Evolutionary conservation across 129 eudicot species (phyloP).

Genomic region (Escallonia rubra): DNA sequence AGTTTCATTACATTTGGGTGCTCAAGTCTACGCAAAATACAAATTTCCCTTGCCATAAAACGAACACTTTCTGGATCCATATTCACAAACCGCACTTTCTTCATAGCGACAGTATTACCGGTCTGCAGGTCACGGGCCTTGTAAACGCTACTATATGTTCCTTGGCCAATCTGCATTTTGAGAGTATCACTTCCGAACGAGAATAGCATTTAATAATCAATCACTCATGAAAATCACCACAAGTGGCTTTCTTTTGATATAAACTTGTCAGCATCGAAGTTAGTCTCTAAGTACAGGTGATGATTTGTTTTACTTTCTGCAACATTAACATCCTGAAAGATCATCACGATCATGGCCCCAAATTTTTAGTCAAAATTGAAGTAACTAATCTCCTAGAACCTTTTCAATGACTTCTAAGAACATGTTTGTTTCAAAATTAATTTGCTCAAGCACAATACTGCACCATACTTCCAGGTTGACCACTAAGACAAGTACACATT

Average conservation of each 20-base stretch:
- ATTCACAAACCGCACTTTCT: constrained; percentile 78
- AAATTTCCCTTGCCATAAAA: constrained; percentile 93
- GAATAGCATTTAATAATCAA: not conserved
- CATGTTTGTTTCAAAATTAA: too few relatives aligned
- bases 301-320: too few relatives aligned
- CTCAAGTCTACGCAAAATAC: constrained; percentile 74
- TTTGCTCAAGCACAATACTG: too few relatives aligned
- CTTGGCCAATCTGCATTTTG: constrained; percentile 82
- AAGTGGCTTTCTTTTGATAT: not conserved
- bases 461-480: too few relatives aligned
- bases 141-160: constrained; percentile 92
- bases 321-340: too few relatives aligned
- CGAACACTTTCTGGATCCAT: constrained; percentile 99
- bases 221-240: not conserved
- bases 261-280: not conserved
- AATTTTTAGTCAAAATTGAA: too few relatives aligned
- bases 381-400: too few relatives aligned
- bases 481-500: too few relatives aligned
- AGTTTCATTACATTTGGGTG: constrained; percentile 92
- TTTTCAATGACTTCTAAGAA: too few relatives aligned
- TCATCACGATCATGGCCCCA: too few relatives aligned
- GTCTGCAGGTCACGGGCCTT: constrained; percentile 69
- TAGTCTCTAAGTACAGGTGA: too few relatives aligned
- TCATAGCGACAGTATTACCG: constrained; percentile 71
- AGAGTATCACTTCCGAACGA: constrained; percentile 2